phyloP scores from a whole-genome alignment of 768 basidiomycete genomes.

The Podaxis sp. region DNA sequence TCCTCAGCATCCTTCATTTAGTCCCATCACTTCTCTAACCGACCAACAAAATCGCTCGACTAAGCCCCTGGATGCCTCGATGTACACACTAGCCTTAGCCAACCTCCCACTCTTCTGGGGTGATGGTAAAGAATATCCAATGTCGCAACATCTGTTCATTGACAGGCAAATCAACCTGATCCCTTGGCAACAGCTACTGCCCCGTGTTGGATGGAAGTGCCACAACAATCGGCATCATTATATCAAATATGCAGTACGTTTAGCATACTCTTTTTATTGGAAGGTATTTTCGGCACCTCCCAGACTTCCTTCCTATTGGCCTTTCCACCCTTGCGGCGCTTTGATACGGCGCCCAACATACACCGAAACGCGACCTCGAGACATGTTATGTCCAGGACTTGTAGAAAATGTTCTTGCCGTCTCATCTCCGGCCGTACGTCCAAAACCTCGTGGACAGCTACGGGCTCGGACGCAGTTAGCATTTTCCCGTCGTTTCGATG shows the following conservation, averaged over 20 bases:
- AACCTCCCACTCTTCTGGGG: background rate
- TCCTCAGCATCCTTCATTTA: no score
- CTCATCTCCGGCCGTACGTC: no score
- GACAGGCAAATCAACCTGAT: background rate
- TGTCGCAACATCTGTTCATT: background rate
- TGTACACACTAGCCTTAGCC: background rate
- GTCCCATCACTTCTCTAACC: no score
- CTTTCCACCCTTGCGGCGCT: background rate
- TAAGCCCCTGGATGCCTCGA: background rate
- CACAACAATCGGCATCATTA: background rate
- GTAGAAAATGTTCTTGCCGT: background rate
- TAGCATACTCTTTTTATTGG: background rate
- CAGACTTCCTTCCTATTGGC: background rate
- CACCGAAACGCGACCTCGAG: background rate
- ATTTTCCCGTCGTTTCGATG: slow-evolving; percentile 8
- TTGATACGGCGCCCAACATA: background rate
- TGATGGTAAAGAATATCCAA: background rate
- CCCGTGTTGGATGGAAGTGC: background rate
- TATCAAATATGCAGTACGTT: background rate
- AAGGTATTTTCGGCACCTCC: background rate
- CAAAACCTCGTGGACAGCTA: background rate
- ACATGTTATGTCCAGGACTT: background rate
- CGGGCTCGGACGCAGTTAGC: background rate
- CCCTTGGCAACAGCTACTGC: background rate
- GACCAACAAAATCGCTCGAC: no score